These are phyloP conservation scores for Xylaria arbuscula DNA, from an alignment of 2,329 filamentous ascomycete genomes.

Conservation along the genomic window DNA sequence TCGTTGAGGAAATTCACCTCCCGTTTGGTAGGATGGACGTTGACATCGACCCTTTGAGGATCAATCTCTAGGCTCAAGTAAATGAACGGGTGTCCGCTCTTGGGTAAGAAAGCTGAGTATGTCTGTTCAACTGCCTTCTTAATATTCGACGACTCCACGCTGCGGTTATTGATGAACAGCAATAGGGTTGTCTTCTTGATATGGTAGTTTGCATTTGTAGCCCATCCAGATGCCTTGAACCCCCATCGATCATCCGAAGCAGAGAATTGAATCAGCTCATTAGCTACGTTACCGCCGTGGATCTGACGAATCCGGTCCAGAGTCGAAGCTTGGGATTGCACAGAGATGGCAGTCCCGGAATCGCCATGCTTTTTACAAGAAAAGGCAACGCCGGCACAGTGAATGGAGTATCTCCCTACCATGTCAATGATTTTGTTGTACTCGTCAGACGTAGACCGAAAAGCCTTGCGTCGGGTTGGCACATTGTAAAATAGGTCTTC, in stretches of 20 bases:
- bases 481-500: conserved; percentile 98
- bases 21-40: conserved; percentile 95
- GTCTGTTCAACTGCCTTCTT: conserved; percentile 93
- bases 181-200: conserved; percentile 89
- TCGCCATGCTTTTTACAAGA: conserved; percentile 98
- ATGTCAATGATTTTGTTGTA: conserved; percentile 98
- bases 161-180: conserved; percentile 95
- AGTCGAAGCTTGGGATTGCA: conserved; percentile 76
- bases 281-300: conserved; percentile 84
- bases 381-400: conserved; percentile 91
- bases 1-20: conserved; percentile 98
- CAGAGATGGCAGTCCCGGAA: conserved; percentile 81
- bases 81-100: conserved; percentile 92
- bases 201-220: conserved; percentile 94
- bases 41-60: conserved; percentile 92
- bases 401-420: conserved; percentile 91
- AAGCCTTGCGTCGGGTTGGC: conserved; percentile 86
- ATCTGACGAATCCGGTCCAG: conserved; percentile 91
- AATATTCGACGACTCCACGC: conserved; percentile 88
- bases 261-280: conserved; percentile 83
- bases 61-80: conserved; percentile 95
- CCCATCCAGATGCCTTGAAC: conserved; percentile 82
- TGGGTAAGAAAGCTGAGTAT: conserved; percentile 87
- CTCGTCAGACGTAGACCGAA: conserved; percentile 91
- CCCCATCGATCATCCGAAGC: conserved; percentile 81